Evolutionary conservation across 78 protist species (phyloP).

Genomic region (Tieghemostelium lacteum): DNA sequence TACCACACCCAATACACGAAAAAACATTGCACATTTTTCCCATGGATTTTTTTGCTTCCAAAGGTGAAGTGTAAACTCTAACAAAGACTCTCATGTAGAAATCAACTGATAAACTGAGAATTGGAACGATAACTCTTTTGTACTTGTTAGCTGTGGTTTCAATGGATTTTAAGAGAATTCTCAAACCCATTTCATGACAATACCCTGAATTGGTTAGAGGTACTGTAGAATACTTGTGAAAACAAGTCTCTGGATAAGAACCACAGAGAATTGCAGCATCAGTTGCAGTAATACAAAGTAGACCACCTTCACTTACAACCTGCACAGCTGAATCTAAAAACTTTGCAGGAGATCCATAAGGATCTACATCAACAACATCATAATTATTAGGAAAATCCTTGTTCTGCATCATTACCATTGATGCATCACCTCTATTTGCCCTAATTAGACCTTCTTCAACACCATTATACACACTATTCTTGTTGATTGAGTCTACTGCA

Average conservation of each 20-base stretch:
- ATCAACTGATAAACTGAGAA: slow-evolving; percentile 92
- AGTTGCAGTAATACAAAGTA: slow-evolving; percentile 97
- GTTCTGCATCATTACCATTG: slow-evolving; percentile 63
- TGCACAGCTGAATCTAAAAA: slow-evolving; percentile 97
- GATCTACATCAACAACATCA: slow-evolving; percentile 99
- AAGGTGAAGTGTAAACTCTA: slow-evolving; percentile 51
- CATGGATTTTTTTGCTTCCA: slow-evolving; percentile 29
- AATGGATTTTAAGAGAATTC: slow-evolving; percentile 88
- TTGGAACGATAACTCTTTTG: slow-evolving; percentile 90
- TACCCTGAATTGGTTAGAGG: slow-evolving; percentile 76
- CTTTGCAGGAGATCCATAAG: slow-evolving; percentile 98
- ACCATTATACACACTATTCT: slow-evolving; percentile 88
- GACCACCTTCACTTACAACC: slow-evolving; percentile 94
- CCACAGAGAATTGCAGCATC: slow-evolving; percentile 98
- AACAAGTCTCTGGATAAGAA: slow-evolving; percentile 90
- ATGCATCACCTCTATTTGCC: slow-evolving; percentile 83
- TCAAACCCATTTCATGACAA: slow-evolving; percentile 96
- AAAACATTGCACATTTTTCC: slow-evolving; percentile 41
- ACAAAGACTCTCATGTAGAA: slow-evolving; percentile 98
- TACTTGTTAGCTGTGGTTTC: slow-evolving; percentile 87
- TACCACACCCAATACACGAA: slow-evolving; percentile 90
- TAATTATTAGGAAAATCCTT: slow-evolving; percentile 40
- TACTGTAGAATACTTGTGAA: slow-evolving; percentile 93
- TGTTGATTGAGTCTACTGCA: slow-evolving; percentile 91
- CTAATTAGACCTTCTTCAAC: slow-evolving; percentile 42